Conservation (phyloP, 2,329 filamentous ascomycete species). For the Epichloe uncinata region DNA sequence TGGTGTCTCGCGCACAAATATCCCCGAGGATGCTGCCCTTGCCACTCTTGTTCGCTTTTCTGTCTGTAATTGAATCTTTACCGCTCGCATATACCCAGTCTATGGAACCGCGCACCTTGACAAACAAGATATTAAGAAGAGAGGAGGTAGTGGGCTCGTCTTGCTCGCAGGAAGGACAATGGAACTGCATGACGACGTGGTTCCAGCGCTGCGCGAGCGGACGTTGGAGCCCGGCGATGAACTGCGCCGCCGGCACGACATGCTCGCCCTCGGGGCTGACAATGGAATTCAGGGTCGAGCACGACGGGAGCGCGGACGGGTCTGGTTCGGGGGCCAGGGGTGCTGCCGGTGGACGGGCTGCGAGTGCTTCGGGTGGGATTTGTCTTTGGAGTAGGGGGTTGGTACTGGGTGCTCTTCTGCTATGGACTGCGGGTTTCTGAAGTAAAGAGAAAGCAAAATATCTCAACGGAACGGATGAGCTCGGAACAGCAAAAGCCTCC, state of each 20-base stretch:
- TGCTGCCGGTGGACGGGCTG: not conserved
- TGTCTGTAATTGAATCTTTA: not conserved
- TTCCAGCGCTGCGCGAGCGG: slow-evolving; percentile 39
- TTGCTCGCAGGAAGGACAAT: slow-evolving; percentile 36
- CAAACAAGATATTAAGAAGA: slow-evolving; percentile 8
- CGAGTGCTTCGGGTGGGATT: not conserved
- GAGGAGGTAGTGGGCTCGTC: slow-evolving; percentile 21
- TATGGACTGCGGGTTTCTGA: not conserved
- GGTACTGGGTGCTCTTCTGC: not conserved
- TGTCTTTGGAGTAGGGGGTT: not conserved
- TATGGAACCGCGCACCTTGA: not conserved
- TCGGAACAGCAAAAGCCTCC: too few relatives aligned
- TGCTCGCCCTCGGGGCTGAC: slow-evolving; percentile 31
- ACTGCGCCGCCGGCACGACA: slow-evolving; percentile 30
- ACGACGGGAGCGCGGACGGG: slow-evolving; percentile 11
- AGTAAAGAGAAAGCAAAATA: not conserved
- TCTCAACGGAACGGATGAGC: too few relatives aligned
- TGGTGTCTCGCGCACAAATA: not conserved
- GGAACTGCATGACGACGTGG: slow-evolving; percentile 37
- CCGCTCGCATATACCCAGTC: not conserved
- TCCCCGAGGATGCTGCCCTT: too few relatives aligned
- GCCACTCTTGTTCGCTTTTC: too few relatives aligned
- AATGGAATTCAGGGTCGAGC: slow-evolving; percentile 25
- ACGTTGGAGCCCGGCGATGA: slow-evolving; percentile 31
- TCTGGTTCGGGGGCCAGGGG: not conserved